These are phyloP conservation scores for Ustilago sp. DNA, from an alignment of 1,284 basidiomycete species.

Conservation along the genomic window DNA sequence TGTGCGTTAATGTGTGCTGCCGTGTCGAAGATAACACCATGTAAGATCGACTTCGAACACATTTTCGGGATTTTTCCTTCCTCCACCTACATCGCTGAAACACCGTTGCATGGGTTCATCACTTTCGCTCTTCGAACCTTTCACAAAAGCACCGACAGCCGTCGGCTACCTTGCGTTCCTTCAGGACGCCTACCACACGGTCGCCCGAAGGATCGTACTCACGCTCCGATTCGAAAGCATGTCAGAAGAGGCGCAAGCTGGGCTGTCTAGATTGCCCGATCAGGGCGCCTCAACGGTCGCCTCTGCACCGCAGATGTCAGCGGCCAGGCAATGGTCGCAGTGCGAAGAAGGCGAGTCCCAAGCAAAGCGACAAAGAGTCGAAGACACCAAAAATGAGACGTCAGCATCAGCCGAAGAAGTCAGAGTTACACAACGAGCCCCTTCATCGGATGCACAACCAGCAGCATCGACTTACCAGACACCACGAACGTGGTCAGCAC, in stretches of 20 bases:
- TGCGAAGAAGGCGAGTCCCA: not conserved
- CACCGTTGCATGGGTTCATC: not conserved
- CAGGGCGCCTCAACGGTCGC: not conserved
- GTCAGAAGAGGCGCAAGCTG: not conserved
- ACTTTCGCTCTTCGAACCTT: not conserved
- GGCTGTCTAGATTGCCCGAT: not conserved
- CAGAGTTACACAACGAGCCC: not conserved
- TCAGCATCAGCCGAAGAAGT: not conserved
- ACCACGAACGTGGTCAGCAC: slow-evolving; percentile 15
- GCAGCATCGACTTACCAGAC: not conserved
- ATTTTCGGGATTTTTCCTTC: not conserved
- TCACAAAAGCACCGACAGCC: not conserved
- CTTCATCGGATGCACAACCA: not conserved
- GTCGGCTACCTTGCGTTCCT: not conserved
- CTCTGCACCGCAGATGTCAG: not conserved
- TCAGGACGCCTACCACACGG: not conserved
- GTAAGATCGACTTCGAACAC: too few relatives aligned
- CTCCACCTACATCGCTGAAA: not conserved
- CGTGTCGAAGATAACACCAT: not conserved
- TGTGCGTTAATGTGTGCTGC: not conserved
- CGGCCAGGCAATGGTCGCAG: not conserved
- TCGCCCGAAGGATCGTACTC: not conserved
- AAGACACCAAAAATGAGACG: not conserved
- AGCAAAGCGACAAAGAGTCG: not conserved
- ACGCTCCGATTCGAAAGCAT: not conserved